Evolutionary conservation across 1,284 basidiomycete species (phyloP), one percentile per base, ranked within the genome.

Genomic region (Pterulicium gracile): DNA sequence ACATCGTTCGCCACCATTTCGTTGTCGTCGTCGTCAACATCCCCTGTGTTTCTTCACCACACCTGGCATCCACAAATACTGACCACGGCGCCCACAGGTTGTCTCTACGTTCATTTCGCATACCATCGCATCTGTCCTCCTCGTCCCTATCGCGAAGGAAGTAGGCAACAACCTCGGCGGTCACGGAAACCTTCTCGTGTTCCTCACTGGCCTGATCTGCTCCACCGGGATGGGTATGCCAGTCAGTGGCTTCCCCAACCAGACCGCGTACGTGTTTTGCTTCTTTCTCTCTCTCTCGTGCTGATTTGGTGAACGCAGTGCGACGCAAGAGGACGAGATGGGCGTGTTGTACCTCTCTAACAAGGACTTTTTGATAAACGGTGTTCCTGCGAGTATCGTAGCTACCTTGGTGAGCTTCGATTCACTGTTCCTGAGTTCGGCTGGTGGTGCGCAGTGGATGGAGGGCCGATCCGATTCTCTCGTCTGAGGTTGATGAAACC

Each of bases 191-290:
- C 66, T 96, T 5, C 75, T 97, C 51, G 88, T 96, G 56, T 94
- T 96, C 68, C 77, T 90, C 42, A 98, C 93, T 5, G 91, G 81
- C 1, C 69, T 98, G 51, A 88, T 96, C 48, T 97, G 94, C 57
- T 94, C 90, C 22, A 77, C 91, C 2, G 96, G 95, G 1, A 98
- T 98, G 95, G 96, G 94, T 3, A 86, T 99, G 73, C 94, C 94
- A 2, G 93, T 98, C 24, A 93, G 88, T 50, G 95, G 95, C 3
- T 98, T 98, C 71, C 95, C 94, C 0, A 97, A 97, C 63, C 89
- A 94, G 67, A 92, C 89, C 47, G 91, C 89, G 88, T 91, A 64
- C 59, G 88, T 81, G n/a, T 10, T 42, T 5, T 46, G 46, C 4
- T 43, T 32, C 39, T 17, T 36, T 43, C 56, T 56, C 46, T 54